Conservation (phyloP, 106 monocot species). For the Dendrobium nobile region DNA sequence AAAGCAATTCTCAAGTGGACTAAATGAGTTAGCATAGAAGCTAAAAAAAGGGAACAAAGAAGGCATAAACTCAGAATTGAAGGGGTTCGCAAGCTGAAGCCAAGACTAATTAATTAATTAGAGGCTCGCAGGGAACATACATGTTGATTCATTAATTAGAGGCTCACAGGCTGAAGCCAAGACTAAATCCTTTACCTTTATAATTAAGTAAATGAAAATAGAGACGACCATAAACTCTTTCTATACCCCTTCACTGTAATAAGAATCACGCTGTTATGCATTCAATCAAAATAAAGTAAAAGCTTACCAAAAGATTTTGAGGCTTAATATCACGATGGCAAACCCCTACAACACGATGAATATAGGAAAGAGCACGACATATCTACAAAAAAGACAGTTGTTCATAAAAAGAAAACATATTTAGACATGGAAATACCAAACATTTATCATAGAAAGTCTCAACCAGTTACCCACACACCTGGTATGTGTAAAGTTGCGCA, state of each 20-base stretch:
- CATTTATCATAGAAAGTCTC: neutral
- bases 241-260: neutral
- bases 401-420: neutral
- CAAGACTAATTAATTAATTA: too few relatives aligned
- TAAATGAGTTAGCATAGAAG: too few relatives aligned
- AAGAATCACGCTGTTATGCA: neutral
- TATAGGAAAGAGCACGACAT: slow-evolving; percentile 75
- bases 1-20: too few relatives aligned
- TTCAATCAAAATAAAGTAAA: neutral
- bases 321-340: slow-evolving; percentile 95
- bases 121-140: too few relatives aligned
- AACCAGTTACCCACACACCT: slow-evolving; percentile 35
- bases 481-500: slow-evolving; percentile 72
- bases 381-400: slow-evolving; percentile 32
- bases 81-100: too few relatives aligned
- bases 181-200: neutral
- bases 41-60: too few relatives aligned
- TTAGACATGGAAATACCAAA: neutral
- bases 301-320: slow-evolving; percentile 84
- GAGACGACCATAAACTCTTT: neutral
- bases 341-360: slow-evolving; percentile 79
- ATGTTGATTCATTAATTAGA: too few relatives aligned
- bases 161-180: too few relatives aligned
- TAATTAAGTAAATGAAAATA: neutral
- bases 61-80: too few relatives aligned